Base-by-base conservation (phyloP, 2,329 filamentous ascomycete species). In the Sclerotinia nivalis region DNA sequence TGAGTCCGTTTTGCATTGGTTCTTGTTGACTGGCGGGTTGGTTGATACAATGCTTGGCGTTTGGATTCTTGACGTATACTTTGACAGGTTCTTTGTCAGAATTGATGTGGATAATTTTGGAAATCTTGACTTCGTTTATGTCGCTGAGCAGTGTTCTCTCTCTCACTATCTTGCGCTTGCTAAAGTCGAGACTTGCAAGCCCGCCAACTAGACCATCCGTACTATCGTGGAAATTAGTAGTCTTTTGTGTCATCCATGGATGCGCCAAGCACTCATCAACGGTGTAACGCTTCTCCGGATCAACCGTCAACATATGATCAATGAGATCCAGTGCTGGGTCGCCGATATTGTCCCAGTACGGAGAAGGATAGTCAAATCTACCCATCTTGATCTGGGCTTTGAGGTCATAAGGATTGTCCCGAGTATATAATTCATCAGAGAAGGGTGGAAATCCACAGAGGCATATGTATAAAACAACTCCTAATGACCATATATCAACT, bases 381-480 rank as follows among this genome's bases (percentile, higher is more conserved):
- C 93, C 96, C 80, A 88, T 87, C 80, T 91, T 94, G 81, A 97
- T 98, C 82, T 98, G 94, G 75, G 97, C 91, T 1, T 91, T 91
- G 58, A 98, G 84, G 0, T 87, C 93, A 78, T 93, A 97, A 2
- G 96, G 96, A 74, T 94, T 96, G 58, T 97, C 90, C 49, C 82
- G 82, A 0, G 89, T 89, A 81, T 90, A 92, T 0, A 98, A 88
- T 81, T 99, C 96, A 76, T 99, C 96, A 0, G 93, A 97, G 81
- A 99, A 99, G 0, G 96, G 96, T 6, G 95, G 96, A 77, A 98
- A 98, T 49, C 96, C 96, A 78, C 96, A 98, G 7, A 98, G 86
- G 78, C 93, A 97, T 76, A 98, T 98, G 81, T 98, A 99, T 34
- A 99, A 85, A 4, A 99, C 95, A 4, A 99, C 96, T n/a, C 96